These are phyloP conservation scores for Phlyctochytrium planicorne DNA, from an alignment of 192 early-diverging fungal genomes.

Conservation along the genomic window DNA sequence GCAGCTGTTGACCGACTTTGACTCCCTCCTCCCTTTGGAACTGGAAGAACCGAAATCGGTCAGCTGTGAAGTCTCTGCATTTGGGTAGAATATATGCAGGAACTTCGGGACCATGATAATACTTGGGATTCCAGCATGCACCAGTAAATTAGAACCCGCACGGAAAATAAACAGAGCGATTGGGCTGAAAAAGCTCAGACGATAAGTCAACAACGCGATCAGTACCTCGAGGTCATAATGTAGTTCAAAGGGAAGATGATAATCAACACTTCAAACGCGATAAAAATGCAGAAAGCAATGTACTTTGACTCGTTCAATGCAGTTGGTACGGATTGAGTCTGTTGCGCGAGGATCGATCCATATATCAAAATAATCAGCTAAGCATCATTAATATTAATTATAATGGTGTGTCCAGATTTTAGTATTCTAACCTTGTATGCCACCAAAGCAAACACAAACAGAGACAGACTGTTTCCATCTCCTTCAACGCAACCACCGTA, in stretches of 20 bases:
- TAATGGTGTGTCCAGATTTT: no score
- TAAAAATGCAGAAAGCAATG: slow-evolving; percentile 6
- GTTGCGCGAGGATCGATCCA: not conserved
- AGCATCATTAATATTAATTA: no score
- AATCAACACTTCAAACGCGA: not conserved
- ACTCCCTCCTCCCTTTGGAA: no score
- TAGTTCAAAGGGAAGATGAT: not conserved
- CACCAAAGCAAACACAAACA: not conserved
- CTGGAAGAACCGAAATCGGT: no score
- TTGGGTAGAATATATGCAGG: no score
- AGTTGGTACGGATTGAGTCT: not conserved
- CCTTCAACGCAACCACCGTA: not conserved
- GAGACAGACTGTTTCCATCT: not conserved
- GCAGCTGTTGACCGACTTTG: no score
- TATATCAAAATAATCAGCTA: not conserved
- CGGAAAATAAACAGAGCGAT: slow-evolving; percentile 1
- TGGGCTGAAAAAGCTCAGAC: not conserved
- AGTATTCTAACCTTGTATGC: not conserved
- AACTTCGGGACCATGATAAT: slow-evolving; percentile 2
- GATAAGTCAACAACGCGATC: no score
- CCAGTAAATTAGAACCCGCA: not conserved
- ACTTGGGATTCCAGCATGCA: not conserved
- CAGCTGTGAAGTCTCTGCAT: no score
- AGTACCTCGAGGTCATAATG: no score
- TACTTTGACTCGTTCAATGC: not conserved